These are phyloP conservation scores for Remersonia thermophila DNA, from an alignment of 2,329 filamentous ascomycete species.

Conservation along the genomic window DNA sequence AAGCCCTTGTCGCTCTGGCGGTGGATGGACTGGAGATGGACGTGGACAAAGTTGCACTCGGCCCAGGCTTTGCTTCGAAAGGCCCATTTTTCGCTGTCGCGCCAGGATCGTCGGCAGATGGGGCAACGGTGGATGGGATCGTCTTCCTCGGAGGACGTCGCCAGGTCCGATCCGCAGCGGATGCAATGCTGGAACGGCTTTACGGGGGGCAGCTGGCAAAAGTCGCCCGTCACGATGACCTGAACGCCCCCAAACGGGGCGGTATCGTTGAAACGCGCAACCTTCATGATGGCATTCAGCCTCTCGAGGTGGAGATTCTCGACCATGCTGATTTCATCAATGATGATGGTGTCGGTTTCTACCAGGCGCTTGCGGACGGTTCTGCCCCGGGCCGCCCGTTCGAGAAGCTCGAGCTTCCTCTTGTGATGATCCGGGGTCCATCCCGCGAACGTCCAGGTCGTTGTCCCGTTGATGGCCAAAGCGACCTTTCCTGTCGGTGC, in stretches of 20 bases:
- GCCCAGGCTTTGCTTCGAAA: constrained; percentile 45
- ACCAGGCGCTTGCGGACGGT: constrained; percentile 26
- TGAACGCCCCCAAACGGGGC: constrained; percentile 36
- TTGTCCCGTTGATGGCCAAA: constrained; percentile 41
- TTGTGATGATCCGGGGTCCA: constrained; percentile 39
- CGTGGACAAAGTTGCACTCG: constrained; percentile 38
- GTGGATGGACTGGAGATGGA: constrained; percentile 43
- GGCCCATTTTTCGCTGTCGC: constrained; percentile 45
- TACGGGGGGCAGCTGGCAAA: constrained; percentile 48
- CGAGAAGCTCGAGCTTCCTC: constrained; percentile 25
- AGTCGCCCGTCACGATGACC: constrained; percentile 46
- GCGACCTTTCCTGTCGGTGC: constrained; percentile 50
- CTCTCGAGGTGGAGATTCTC: constrained; percentile 42
- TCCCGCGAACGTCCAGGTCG: constrained; percentile 45
- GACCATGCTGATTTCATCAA: constrained; percentile 57
- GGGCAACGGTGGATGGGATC: constrained; percentile 21
- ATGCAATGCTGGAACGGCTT: constrained; percentile 43
- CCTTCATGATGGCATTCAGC: constrained; percentile 35
- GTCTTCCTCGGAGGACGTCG: constrained; percentile 5
- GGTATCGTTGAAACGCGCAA: constrained; percentile 14
- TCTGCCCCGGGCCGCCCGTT: constrained; percentile 20
- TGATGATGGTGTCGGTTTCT: constrained; percentile 42
- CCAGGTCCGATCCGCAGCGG: constrained; percentile 29
- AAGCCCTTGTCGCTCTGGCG: constrained; percentile 43
- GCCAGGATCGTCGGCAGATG: constrained; percentile 24